Evolutionary conservation across 2,329 filamentous ascomycete species (phyloP), one percentile per base, ranked within the genome.

Genomic region (Venturiaceae sp.): DNA sequence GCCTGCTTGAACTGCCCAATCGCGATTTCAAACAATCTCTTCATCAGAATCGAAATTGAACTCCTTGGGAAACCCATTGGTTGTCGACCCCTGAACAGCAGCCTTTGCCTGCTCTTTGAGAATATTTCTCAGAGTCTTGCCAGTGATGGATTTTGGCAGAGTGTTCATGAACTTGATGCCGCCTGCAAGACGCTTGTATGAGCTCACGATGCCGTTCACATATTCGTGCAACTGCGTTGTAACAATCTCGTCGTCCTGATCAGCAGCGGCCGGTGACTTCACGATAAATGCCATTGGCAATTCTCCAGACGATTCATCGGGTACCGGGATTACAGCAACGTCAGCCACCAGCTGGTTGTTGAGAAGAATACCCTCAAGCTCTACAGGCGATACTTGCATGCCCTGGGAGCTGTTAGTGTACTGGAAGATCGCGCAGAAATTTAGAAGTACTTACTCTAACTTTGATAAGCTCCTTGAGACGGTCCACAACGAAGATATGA

Each of bases 391-490:
- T 13, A 58, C 56, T 57, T 58, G 56, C 5, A 46, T 23, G 37
- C 34, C 54, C 33, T 52, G 55, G 36, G 37, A 32, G 13, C 26
- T 3, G 14, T 56, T 7, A 50, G 46, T 39, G 26, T 21, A 21
- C 58, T 34, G n/a, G n/a, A n/a, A n/a, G n/a, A n/a, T n/a, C n/a
- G n/a, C n/a, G n/a, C n/a, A n/a, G 30, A 59, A 54, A 34, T 58
- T 59, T 7, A 60, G 41, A 28, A 60, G 60, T 23, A 60, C 55
- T 30, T n/a, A n/a, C n/a, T n/a, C n/a, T n/a, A n/a, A n/a, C n/a
- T n/a, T 78, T 78, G 64, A 78, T 78, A 8, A 77, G 65, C 58
- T 78, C 72, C 65, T 69, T 72, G 58, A 66, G 68, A 23, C 72
- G 66, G 52, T 76, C 74, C 1, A 76, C 69, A 47, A 77, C 72